These are phyloP conservation scores for Penicillium italicum DNA, from an alignment of 2,329 filamentous ascomycete species.

Conservation along the genomic window DNA sequence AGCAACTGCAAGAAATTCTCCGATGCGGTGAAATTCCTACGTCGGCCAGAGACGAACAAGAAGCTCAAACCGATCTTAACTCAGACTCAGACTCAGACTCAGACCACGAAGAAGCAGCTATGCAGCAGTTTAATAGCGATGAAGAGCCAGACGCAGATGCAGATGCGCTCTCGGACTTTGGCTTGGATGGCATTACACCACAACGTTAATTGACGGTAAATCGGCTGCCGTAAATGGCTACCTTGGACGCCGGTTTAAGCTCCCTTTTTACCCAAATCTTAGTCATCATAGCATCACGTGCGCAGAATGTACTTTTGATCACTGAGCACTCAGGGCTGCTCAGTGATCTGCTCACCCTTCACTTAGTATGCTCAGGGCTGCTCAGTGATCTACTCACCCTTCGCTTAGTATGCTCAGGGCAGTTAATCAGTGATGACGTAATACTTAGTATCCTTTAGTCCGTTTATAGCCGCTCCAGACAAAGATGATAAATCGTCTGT, in stretches of 20 bases:
- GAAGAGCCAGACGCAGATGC: neutral
- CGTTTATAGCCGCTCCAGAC: too few relatives aligned
- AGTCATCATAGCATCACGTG: neutral
- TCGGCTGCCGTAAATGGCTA: neutral
- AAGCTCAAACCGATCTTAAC: too few relatives aligned
- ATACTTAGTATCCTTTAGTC: too few relatives aligned
- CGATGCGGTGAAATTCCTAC: constrained; percentile 3
- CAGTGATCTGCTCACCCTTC: too few relatives aligned
- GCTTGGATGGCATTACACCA: neutral
- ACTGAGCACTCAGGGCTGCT: too few relatives aligned
- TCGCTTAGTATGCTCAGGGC: too few relatives aligned
- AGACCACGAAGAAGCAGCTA: neutral
- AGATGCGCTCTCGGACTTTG: constrained; percentile 4
- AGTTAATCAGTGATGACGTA: too few relatives aligned
- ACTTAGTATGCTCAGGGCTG: too few relatives aligned
- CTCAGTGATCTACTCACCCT: too few relatives aligned
- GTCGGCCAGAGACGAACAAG: neutral
- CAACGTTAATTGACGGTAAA: neutral
- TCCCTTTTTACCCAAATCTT: neutral
- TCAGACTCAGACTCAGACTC: neutral
- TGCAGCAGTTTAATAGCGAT: neutral
- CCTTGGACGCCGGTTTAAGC: neutral
- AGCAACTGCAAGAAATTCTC: constrained; percentile 28
- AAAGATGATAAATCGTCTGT: too few relatives aligned
- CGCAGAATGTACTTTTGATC: too few relatives aligned